Percentiles rank a stretch among this genome's conserved stretches.
These are phyloP conservation scores for Yamadazyma paraphyllophila DNA, from an alignment of 805 yeast species.

Conservation along the genomic window DNA sequence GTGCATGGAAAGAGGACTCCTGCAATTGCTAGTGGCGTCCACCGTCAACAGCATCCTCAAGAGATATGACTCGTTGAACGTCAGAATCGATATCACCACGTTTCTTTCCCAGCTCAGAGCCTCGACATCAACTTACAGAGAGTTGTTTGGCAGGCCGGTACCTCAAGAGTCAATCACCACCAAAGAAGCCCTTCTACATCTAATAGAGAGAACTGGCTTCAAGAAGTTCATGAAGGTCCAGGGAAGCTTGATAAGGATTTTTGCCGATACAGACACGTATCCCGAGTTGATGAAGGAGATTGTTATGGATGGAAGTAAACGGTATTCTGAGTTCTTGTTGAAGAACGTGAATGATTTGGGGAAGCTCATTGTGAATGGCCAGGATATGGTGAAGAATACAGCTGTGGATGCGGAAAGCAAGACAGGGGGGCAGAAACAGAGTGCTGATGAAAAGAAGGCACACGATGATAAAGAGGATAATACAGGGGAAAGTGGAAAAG, in stretches of 20 bases:
- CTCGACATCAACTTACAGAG: slow-evolving; percentile 6
- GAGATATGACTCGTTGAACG: slow-evolving; percentile 9
- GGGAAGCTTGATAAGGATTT: slow-evolving; percentile 20
- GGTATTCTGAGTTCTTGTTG: slow-evolving; percentile 20
- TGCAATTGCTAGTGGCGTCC: slow-evolving; percentile 12
- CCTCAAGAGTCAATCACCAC: slow-evolving; percentile 9
- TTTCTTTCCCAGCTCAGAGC: slow-evolving; percentile 11
- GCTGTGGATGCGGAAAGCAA: background rate
- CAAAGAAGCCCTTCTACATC: slow-evolving; percentile 13
- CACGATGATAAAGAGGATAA: too few relatives aligned
- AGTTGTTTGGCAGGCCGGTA: slow-evolving; percentile 13
- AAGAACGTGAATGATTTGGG: slow-evolving; percentile 22
- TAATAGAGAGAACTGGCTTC: slow-evolving; percentile 16
- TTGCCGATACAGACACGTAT: slow-evolving; percentile 18
- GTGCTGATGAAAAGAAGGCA: background rate
- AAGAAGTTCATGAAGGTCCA: slow-evolving; percentile 20
- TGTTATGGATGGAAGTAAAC: slow-evolving; percentile 19
- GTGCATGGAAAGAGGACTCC: slow-evolving; percentile 13
- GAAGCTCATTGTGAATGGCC: slow-evolving; percentile 1
- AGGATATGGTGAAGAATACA: slow-evolving; percentile 1
- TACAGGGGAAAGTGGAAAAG: background rate
- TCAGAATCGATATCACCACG: slow-evolving; percentile 8
- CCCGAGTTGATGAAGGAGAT: slow-evolving; percentile 21
- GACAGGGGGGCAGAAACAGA: background rate
- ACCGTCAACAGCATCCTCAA: slow-evolving; percentile 12